Evolutionary conservation across 73 alveolate genomes (phyloP).

Genomic region (Tetrahymena malaccensis): DNA sequence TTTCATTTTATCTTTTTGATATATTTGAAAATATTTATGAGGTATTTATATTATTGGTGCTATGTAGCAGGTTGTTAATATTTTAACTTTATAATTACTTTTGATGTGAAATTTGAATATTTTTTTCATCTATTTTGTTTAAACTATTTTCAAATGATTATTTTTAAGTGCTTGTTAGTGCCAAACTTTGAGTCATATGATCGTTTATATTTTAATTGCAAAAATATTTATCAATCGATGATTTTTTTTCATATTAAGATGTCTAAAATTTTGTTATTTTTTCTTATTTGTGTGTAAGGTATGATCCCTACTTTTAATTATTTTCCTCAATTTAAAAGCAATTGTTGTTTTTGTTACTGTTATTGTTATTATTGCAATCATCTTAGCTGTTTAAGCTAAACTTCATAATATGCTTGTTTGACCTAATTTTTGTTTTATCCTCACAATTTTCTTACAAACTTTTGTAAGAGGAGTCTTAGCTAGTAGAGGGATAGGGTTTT

Average conservation of each 20-base stretch:
- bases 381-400: neutral
- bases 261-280: too few relatives aligned
- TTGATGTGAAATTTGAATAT: too few relatives aligned
- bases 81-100: too few relatives aligned
- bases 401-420: neutral
- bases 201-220: neutral
- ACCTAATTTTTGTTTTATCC: neutral
- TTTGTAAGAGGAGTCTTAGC: neutral
- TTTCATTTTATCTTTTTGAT: neutral
- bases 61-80: neutral
- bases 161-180: neutral
- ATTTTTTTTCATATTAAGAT: neutral
- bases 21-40: neutral
- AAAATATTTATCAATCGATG: neutral
- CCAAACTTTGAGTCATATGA: neutral
- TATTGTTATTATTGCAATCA: neutral
- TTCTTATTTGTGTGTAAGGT: too few relatives aligned
- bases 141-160: neutral
- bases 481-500: too few relatives aligned
- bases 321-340: neutral
- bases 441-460: neutral
- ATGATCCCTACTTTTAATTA: neutral
- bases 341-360: too few relatives aligned
- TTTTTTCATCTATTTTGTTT: neutral
- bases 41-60: neutral